Evolutionary conservation across 2,329 filamentous ascomycete species (phyloP), one percentile per base, ranked within the genome.

Genomic region (Xylaria sp.): DNA sequence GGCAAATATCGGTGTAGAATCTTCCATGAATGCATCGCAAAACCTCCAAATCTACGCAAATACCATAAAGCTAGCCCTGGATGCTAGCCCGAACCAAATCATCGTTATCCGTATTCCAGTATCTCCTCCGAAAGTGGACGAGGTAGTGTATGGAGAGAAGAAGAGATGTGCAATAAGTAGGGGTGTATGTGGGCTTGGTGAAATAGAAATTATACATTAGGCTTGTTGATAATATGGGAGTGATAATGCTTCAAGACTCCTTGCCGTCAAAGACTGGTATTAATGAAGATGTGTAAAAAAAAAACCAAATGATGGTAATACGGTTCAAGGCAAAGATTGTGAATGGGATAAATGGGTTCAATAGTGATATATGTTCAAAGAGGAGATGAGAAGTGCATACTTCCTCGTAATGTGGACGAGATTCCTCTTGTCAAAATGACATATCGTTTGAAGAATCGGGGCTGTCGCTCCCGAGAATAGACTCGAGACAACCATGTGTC

Each of bases 1-100:
- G n/a, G n/a, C n/a, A 32, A 9, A 10, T 13, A 42, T 42, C 12
- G 9, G 18, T 1, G n/a, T 35, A 35, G 9, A 47, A 44, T 23
- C 5, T 47, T 13, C 32, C 32, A 16, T 37, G 8, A 60, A 54
- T 6, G n/a, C 21, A 65, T 55, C 50, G 50, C 48, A 3, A 61
- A 29, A 61, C 5, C 37, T 29, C 21, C 32, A 60, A 57, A 65
- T 65, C 50, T 57, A 40, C 63, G 63, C 57, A 50, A 40, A 25
- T 50, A 40, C 35, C 27, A 50, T 54, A 18, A 40, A 48, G n/a
- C 63, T 21, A 13, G 37, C 16, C 21, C 9, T 37, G n/a, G 13
- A 10, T 8, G 6, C 23, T 23, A 37, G 35, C n/a, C 21, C 37
- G 25, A 44, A 44, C 9, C n/a, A 18, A 55, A 44, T 53, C 47